Conservation (phyloP, 192 early-diverging fungal species). For the Podila verticillata region DNA sequence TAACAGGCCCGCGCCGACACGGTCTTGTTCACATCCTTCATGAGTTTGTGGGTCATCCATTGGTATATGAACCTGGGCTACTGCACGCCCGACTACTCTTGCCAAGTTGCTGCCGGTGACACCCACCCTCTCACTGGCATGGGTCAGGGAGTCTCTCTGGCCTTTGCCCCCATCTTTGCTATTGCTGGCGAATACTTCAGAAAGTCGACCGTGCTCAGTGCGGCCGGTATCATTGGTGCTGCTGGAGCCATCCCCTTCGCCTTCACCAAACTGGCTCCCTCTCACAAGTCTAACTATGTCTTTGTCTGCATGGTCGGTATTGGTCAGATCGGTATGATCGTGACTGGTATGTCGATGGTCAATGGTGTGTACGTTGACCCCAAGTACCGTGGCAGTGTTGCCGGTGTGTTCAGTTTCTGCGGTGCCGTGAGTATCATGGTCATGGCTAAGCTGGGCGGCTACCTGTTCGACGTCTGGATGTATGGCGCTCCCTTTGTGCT, state of each 20-base stretch:
- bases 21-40: constrained; percentile 72
- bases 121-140: constrained; percentile 58
- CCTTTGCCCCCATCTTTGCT: constrained; percentile 71
- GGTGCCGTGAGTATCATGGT: constrained; percentile 76
- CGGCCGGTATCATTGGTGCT: constrained; percentile 60
- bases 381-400: constrained; percentile 65
- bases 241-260: constrained; percentile 63
- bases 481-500: constrained; percentile 59
- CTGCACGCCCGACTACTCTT: constrained; percentile 47
- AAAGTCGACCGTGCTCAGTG: constrained; percentile 36
- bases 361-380: constrained; percentile 58
- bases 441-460: constrained; percentile 69
- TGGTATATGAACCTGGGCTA: constrained; percentile 65
- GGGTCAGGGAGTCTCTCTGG: constrained; percentile 70
- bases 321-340: constrained; percentile 73
- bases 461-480: constrained; percentile 64
- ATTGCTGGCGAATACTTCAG: constrained; percentile 47
- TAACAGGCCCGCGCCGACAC: constrained; percentile 70
- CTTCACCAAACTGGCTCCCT: constrained; percentile 54
- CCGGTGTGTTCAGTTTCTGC: constrained; percentile 68
- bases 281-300: constrained; percentile 52
- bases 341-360: constrained; percentile 70
- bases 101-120: constrained; percentile 34
- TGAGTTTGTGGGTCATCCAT: constrained; percentile 70
- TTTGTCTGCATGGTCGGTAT: constrained; percentile 60